Evolutionary conservation across 139 green algal genomes (phyloP), one percentile per base, ranked within the genome.

Genomic region (Micromonas pusilla): DNA sequence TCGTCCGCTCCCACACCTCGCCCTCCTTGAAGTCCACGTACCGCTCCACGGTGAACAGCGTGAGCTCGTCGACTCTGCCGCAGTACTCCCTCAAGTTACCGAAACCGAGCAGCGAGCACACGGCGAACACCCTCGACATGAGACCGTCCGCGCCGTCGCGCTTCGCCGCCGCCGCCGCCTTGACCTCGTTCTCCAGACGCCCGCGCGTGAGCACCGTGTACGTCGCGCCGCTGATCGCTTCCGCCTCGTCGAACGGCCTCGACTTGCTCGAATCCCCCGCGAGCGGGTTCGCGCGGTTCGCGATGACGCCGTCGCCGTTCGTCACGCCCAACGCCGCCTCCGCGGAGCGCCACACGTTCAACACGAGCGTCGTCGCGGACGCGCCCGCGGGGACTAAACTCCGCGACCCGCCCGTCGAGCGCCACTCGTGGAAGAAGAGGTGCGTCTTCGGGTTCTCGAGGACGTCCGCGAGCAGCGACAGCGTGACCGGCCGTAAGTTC

Each of bases 11-110:
- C 73, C 73, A 80, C 57, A 80, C 54, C 54, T 80, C 73, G 23
- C 73, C 73, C 32, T 80, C 36, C 73, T 76, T 80, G 54, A 80
- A 80, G 36, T 80, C 66, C 20, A 80, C 60, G 73, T 73, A 80
- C 73, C 66, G 16, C 73, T 80, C 52, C 45, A 57, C 45, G 16
- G 16, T 57, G 9, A 16, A 23, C 23, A 77, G 16, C 9, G 45
- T 57, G 9, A 57, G 16, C 16, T 9, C 45, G 16, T 57, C 45
- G 9, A 16, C 45, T 16, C 9, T 9, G 45, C 9, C 9, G 45
- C 45, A 57, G 45, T 57, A 57, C 45, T 9, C 45, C 9, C 45
- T 9, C 9, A 57, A 16, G 16, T 57, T 57, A 16, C 16, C 45
- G 16, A 57, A 57, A 16, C 45, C 45, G 9, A 57, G 45, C 45